Conservation (phyloP, 805 yeast genomes). For the Saturnispora hagleri region DNA sequence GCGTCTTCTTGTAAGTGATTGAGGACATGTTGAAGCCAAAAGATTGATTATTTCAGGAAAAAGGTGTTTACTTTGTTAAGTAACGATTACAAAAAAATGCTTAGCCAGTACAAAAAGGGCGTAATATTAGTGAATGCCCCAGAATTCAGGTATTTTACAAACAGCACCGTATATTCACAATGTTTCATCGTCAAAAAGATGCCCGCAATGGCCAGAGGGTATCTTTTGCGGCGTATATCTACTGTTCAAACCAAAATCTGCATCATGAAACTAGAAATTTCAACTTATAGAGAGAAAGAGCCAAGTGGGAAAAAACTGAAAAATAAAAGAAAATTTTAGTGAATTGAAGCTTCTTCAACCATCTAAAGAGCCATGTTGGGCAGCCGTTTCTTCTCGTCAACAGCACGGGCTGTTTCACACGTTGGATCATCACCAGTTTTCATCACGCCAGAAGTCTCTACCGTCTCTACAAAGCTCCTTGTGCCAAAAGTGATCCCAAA, state of each 20-base stretch:
- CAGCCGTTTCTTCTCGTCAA: constrained; percentile 4
- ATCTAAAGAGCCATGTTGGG: constrained; percentile 1
- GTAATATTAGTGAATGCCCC: not conserved
- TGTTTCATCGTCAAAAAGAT: not conserved
- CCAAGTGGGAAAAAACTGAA: not conserved
- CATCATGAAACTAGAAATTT: not conserved
- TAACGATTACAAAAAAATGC: not conserved
- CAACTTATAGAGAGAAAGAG: not conserved
- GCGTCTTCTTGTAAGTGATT: constrained; percentile 22
- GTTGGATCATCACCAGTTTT: constrained; percentile 76
- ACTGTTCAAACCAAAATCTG: not conserved
- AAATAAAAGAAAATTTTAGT: not conserved
- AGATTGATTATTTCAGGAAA: not conserved
- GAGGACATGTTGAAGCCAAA: constrained; percentile 10
- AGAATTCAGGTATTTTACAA: not conserved
- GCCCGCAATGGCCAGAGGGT: not conserved
- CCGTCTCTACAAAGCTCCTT: constrained; percentile 39
- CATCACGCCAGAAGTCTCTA: constrained; percentile 51
- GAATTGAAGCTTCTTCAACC: not conserved
- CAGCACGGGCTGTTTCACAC: constrained; percentile 38
- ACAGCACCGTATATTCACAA: not conserved
- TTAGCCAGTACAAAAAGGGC: not conserved
- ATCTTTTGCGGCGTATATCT: not conserved
- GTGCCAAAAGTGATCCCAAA: constrained; percentile 54
- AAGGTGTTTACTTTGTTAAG: not conserved